Evolutionary conservation across 371 early-diverging fungal genomes (phyloP).

Genomic region (Mucor velutinosus): DNA sequence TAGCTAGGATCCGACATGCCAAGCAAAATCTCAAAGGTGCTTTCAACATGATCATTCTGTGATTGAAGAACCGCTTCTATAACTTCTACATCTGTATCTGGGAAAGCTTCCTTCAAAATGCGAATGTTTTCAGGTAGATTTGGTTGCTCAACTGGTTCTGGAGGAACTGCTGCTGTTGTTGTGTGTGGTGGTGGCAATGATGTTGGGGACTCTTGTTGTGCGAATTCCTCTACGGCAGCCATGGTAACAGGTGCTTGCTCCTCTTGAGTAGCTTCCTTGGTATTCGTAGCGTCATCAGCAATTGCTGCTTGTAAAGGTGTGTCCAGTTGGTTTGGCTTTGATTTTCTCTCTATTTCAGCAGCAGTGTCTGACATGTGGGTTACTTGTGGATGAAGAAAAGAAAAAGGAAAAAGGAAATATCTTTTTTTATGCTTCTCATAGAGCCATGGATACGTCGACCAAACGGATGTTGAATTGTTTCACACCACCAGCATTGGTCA

Average conservation of each 20-base stretch:
- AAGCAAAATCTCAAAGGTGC: conserved; percentile 42
- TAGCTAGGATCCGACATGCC: conserved; percentile 52
- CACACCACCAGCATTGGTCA: background rate
- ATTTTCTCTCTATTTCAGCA: background rate
- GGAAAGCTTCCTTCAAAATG: conserved; percentile 52
- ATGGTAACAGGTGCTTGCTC: background rate
- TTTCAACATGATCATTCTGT: conserved; percentile 37
- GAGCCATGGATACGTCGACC: background rate
- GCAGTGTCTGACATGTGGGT: background rate
- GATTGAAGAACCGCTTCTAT: conserved; percentile 48
- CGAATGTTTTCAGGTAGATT: conserved; percentile 13
- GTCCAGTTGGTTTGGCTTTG: conserved; percentile 7
- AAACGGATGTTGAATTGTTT: background rate
- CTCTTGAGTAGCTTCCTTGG: background rate
- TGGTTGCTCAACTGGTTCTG: background rate
- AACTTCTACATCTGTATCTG: conserved; percentile 45
- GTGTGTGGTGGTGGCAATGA: background rate
- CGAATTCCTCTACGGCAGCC: background rate
- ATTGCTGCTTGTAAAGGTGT: background rate
- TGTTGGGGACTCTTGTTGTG: background rate
- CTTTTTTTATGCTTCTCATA: background rate
- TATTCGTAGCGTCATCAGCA: background rate
- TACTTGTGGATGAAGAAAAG: background rate
- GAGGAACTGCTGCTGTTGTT: background rate
- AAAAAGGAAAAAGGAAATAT: conserved; percentile 1